Evolutionary conservation across 2,329 filamentous ascomycete species (phyloP).

Genomic region (Fusarium stilboides): DNA sequence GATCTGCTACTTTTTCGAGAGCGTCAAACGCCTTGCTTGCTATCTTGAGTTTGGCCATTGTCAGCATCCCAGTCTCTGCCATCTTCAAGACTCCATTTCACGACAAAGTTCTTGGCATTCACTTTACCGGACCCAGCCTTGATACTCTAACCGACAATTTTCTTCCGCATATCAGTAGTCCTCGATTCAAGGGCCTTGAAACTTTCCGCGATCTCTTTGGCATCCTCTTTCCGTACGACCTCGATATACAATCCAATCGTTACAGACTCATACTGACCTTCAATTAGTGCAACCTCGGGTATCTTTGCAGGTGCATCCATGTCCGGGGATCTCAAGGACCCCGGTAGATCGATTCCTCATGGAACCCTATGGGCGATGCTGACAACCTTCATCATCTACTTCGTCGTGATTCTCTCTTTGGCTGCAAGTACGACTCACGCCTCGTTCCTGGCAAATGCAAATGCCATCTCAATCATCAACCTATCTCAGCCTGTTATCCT

Average conservation of each 20-base stretch:
- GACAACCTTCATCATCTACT: constrained; percentile 82
- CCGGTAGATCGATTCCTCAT: constrained; percentile 86
- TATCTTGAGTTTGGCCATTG: constrained; percentile 79
- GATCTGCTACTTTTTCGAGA: constrained; percentile 84
- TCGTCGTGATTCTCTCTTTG: constrained; percentile 83
- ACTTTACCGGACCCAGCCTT: constrained; percentile 84
- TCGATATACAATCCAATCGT: neutral
- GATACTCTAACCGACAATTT: constrained; percentile 82
- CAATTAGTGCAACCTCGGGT: constrained; percentile 63
- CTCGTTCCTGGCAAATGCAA: constrained; percentile 81
- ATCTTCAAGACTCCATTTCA: constrained; percentile 77
- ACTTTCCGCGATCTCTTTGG: constrained; percentile 89
- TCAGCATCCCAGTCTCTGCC: constrained; percentile 87
- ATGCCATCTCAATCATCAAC: constrained; percentile 86
- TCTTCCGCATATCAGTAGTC: constrained; percentile 76
- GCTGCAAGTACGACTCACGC: constrained; percentile 81
- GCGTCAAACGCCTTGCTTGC: constrained; percentile 83
- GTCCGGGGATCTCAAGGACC: constrained; percentile 88
- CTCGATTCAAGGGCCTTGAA: constrained; percentile 73
- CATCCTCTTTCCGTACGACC: constrained; percentile 78
- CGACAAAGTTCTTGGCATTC: constrained; percentile 72
- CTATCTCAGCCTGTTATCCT: constrained; percentile 81
- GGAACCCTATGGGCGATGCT: constrained; percentile 86
- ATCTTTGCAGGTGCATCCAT: constrained; percentile 85
- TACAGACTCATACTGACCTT: constrained; percentile 3